phyloP scores from a whole-genome alignment of 441 rosid genomes.

The Manihot esculenta region DNA sequence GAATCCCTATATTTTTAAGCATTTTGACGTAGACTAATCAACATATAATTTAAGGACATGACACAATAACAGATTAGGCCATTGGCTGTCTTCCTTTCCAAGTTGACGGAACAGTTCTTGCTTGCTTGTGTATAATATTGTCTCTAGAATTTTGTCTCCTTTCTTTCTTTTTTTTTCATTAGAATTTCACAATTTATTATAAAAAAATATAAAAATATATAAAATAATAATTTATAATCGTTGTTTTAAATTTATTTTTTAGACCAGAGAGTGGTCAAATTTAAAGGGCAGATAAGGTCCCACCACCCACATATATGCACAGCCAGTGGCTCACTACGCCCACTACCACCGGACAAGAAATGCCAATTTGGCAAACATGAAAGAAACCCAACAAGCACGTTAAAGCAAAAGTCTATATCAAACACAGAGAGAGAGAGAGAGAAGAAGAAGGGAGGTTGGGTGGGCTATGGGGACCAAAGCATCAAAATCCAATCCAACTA shows the following conservation, averaged over 20 bases:
- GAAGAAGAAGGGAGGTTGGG: neutral
- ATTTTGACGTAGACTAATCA: slow-evolving; percentile 7
- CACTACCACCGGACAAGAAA: slow-evolving; percentile 37
- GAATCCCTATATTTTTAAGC: neutral
- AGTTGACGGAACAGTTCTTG: neutral
- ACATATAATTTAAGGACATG: neutral
- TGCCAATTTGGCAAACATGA: slow-evolving; percentile 46
- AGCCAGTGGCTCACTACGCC: slow-evolving; percentile 12
- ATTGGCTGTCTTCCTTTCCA: neutral
- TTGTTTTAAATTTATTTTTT: no score
- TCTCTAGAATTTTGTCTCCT: no score
- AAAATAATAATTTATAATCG: no score
- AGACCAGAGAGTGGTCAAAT: slow-evolving; percentile 8
- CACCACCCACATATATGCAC: no score
- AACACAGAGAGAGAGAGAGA: slow-evolving; percentile 4
- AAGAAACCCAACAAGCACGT: slow-evolving; percentile 50
- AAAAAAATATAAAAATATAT: no score
- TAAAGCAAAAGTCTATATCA: slow-evolving; percentile 26
- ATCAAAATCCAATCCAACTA: slow-evolving; percentile 38
- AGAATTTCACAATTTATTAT: no score
- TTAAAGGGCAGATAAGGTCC: slow-evolving; percentile 23
- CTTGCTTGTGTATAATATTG: no score
- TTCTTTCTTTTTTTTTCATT: no score
- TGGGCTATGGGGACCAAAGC: slow-evolving; percentile 34
- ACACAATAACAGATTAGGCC: neutral